Percentiles rank a stretch among this genome's conserved stretches.
Evolutionary conservation across 2,329 filamentous ascomycete species (phyloP).

Genomic region (Exophiala sideris): DNA sequence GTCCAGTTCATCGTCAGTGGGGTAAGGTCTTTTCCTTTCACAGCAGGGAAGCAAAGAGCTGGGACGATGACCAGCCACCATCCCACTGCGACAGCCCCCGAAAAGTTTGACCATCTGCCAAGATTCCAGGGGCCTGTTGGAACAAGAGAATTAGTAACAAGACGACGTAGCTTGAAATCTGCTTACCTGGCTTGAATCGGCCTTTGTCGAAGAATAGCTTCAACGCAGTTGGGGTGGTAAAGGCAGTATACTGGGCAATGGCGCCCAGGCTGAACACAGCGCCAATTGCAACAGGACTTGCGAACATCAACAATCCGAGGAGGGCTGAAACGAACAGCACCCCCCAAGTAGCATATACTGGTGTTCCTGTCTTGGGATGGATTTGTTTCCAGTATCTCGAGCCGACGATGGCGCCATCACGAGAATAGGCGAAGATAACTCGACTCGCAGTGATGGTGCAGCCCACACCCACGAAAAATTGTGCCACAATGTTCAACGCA

Average conservation of each 20-base stretch:
- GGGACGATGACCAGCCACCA: conserved; percentile 34
- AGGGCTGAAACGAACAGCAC: conserved; percentile 30
- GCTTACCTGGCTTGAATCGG: conserved; percentile 29
- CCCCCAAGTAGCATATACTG: conserved; percentile 33
- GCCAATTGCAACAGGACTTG: conserved; percentile 33
- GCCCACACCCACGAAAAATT: conserved; percentile 33
- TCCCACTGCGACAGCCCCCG: conserved; percentile 30
- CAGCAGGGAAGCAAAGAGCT: conserved; percentile 33
- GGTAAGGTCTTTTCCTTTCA: conserved; percentile 30
- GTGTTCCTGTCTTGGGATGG: conserved; percentile 30
- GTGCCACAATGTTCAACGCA: conserved; percentile 32
- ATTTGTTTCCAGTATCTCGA: conserved; percentile 31
- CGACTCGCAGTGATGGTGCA: conserved; percentile 32
- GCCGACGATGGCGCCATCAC: conserved; percentile 32
- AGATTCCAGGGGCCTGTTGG: conserved; percentile 32
- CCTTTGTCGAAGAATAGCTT: conserved; percentile 32
- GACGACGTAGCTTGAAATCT: neutral
- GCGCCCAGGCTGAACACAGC: conserved; percentile 34
- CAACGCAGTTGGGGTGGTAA: conserved; percentile 31
- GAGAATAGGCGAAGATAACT: conserved; percentile 33
- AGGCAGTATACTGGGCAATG: conserved; percentile 30
- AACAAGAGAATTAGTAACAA: neutral
- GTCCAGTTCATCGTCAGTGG: conserved; percentile 35
- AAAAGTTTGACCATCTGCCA: conserved; percentile 30
- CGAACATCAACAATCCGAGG: conserved; percentile 31